Conservation (phyloP, 2,329 filamentous ascomycete species). For the Blastomyces parvus region DNA sequence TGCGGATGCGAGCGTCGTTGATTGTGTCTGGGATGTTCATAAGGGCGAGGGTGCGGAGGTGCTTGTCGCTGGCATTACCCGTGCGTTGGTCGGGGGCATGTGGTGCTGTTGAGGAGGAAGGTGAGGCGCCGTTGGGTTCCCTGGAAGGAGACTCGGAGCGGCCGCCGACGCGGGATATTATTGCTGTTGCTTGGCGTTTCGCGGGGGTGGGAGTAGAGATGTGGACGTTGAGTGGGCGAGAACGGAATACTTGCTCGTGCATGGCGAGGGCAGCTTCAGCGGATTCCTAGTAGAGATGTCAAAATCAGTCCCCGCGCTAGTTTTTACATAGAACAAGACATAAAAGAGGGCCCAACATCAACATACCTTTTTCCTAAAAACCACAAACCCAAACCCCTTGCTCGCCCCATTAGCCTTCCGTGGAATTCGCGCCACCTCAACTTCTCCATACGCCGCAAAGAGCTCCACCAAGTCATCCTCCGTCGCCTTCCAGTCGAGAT, state of each 20-base stretch:
- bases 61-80: slow-evolving; percentile 33
- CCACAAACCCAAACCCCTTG: slow-evolving; percentile 71
- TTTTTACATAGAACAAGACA: background rate
- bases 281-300: slow-evolving; percentile 43
- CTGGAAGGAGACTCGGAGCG: slow-evolving; percentile 23
- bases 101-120: slow-evolving; percentile 23
- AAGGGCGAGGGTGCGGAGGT: slow-evolving; percentile 65
- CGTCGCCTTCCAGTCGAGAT: slow-evolving; percentile 52
- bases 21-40: slow-evolving; percentile 86
- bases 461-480: slow-evolving; percentile 61
- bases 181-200: slow-evolving; percentile 37
- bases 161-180: slow-evolving; percentile 32
- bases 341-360: background rate
- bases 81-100: slow-evolving; percentile 29
- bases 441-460: slow-evolving; percentile 65
- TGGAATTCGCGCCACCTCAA: slow-evolving; percentile 64
- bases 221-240: slow-evolving; percentile 58
- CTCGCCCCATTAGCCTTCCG: slow-evolving; percentile 57
- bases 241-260: slow-evolving; percentile 60
- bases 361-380: slow-evolving; percentile 56
- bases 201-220: slow-evolving; percentile 38
- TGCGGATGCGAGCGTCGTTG: slow-evolving; percentile 72
- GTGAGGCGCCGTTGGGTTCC: slow-evolving; percentile 16
- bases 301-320: slow-evolving; percentile 11
- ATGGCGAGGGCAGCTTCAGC: slow-evolving; percentile 56